Evolutionary conservation across 805 yeast species (phyloP).

Genomic region (Ogataea henricii): DNA sequence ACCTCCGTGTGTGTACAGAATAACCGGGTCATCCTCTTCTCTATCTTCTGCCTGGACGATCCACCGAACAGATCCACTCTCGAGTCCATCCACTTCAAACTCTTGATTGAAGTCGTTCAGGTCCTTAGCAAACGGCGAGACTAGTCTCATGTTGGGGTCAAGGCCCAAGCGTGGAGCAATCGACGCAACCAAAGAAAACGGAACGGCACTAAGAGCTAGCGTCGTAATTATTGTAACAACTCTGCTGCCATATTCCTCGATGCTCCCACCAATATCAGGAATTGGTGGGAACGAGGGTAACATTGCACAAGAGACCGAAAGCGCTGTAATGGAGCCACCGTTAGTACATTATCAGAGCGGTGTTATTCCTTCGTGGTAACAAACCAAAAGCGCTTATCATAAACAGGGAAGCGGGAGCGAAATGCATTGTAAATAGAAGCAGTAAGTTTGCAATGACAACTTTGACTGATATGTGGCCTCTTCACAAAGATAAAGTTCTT

Average conservation of each 20-base stretch:
- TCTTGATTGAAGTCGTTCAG: not conserved
- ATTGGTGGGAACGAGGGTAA: not conserved
- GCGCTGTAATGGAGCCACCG: not conserved
- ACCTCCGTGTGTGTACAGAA: constrained; percentile 5
- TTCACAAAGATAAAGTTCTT: too few relatives aligned
- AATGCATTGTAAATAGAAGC: not conserved
- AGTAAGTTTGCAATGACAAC: too few relatives aligned
- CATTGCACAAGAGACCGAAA: not conserved
- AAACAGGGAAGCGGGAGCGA: not conserved
- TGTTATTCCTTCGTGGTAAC: not conserved
- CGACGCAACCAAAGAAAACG: not conserved
- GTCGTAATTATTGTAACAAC: not conserved
- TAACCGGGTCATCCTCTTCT: constrained; percentile 1
- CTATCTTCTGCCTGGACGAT: constrained; percentile 2
- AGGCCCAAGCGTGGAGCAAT: constrained; percentile 1
- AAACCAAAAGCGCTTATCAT: not conserved
- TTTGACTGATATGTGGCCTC: too few relatives aligned
- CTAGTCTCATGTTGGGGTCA: not conserved
- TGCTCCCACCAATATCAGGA: not conserved
- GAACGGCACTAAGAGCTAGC: not conserved
- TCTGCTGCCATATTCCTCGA: not conserved
- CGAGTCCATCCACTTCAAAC: constrained; percentile 19
- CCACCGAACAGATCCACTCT: constrained; percentile 23
- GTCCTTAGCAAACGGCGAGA: not conserved
- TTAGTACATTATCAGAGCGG: not conserved